A percentile compares a stretch with the other conserved stretches of the same genome.
phyloP scores from a whole-genome alignment of 2,329 filamentous ascomycete species.

The Claviceps sorghi region DNA sequence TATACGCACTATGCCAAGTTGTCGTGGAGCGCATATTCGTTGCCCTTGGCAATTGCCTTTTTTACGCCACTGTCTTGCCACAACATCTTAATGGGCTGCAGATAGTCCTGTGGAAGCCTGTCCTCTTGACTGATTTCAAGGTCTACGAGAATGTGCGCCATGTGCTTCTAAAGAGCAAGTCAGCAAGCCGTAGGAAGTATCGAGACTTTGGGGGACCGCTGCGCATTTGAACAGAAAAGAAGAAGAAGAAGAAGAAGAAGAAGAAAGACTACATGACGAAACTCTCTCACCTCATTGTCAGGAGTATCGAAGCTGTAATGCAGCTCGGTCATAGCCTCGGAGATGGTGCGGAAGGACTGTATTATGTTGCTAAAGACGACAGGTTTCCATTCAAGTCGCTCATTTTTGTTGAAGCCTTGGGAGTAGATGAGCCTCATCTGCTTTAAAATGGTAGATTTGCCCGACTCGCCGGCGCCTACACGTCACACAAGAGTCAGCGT shows the following conservation, averaged over 20 bases:
- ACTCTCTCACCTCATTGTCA: slow-evolving; percentile 53
- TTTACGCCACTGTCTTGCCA: slow-evolving; percentile 79
- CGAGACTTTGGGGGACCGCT: background rate
- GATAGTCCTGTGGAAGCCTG: slow-evolving; percentile 60
- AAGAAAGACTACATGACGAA: slow-evolving; percentile 13
- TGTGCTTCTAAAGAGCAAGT: slow-evolving; percentile 46
- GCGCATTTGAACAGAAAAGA: slow-evolving; percentile 13
- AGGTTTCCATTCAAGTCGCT: slow-evolving; percentile 85
- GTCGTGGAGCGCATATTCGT: slow-evolving; percentile 93
- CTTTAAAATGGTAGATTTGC: slow-evolving; percentile 94
- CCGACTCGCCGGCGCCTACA: slow-evolving; percentile 72
- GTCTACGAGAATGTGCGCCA: slow-evolving; percentile 62
- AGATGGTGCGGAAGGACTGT: slow-evolving; percentile 78
- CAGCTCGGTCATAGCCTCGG: slow-evolving; percentile 82
- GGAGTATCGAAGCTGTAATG: slow-evolving; percentile 63
- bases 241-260: background rate
- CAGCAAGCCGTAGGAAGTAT: background rate
- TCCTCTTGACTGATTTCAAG: slow-evolving; percentile 75
- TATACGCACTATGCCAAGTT: slow-evolving; percentile 78
- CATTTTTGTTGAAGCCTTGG: slow-evolving; percentile 75
- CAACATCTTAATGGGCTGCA: slow-evolving; percentile 66
- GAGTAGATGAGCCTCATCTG: slow-evolving; percentile 98
- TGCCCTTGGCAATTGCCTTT: slow-evolving; percentile 78
- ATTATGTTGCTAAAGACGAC: slow-evolving; percentile 94
- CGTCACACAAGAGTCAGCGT: slow-evolving; percentile 4